These are phyloP conservation scores for Citrullus amarus DNA, from an alignment of 306 rosid species.

Conservation along the genomic window DNA sequence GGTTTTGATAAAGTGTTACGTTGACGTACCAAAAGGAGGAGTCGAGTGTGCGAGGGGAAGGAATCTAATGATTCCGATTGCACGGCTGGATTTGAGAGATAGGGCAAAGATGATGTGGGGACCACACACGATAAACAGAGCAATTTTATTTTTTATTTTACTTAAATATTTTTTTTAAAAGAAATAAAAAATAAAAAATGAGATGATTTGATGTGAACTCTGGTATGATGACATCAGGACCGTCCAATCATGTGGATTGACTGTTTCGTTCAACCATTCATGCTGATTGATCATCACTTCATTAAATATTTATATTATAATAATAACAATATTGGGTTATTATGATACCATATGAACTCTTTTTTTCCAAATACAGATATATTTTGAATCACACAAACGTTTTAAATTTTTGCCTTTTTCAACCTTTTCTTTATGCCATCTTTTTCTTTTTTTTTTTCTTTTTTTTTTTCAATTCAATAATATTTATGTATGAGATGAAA, in stretches of 20 bases:
- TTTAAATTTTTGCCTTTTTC: no score
- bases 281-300: neutral
- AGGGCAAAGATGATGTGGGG: slow-evolving; percentile 28
- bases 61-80: slow-evolving; percentile 64
- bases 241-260: slow-evolving; percentile 59
- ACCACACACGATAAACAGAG: slow-evolving; percentile 17
- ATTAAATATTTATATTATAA: neutral
- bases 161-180: no score
- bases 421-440: no score
- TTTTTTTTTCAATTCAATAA: no score
- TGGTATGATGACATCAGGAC: slow-evolving; percentile 57
- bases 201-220: slow-evolving; percentile 5
- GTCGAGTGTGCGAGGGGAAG: slow-evolving; percentile 18
- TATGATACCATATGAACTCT: neutral
- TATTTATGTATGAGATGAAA: no score
- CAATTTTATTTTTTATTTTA: neutral
- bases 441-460: no score
- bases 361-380: neutral
- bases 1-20: slow-evolving; percentile 29
- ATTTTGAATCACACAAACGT: neutral
- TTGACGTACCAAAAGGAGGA: slow-evolving; percentile 28
- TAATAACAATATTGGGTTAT: no score
- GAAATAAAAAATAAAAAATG: neutral
- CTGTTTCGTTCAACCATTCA: slow-evolving; percentile 30
- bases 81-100: slow-evolving; percentile 56